These are phyloP conservation scores for Pythium aquatile DNA, from an alignment of 352 stramenopile genomes.

Conservation along the genomic window DNA sequence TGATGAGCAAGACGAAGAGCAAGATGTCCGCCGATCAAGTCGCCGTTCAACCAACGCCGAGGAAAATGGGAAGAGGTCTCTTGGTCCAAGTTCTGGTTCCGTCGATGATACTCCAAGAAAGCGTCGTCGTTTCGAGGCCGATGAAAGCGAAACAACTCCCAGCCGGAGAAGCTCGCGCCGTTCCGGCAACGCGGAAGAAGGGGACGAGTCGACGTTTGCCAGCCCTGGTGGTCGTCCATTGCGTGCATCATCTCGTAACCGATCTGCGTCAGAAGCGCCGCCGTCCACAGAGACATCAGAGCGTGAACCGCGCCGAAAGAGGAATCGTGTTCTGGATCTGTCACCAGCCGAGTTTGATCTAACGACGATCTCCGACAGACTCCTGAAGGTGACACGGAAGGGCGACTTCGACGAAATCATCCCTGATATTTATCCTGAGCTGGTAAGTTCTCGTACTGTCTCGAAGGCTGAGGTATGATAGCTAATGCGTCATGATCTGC, in stretches of 20 bases:
- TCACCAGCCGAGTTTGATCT: constrained; percentile 18
- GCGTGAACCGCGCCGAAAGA: neutral
- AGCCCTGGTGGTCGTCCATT: constrained; percentile 2
- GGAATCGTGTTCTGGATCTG: constrained; percentile 16
- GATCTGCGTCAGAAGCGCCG: neutral
- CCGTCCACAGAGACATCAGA: neutral
- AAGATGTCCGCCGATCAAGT: constrained; percentile 17
- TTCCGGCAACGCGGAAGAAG: neutral
- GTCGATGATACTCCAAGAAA: constrained; percentile 21
- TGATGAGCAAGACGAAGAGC: constrained; percentile 14
- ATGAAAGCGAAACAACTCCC: constrained; percentile 16
- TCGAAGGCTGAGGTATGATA: neutral
- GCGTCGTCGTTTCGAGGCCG: constrained; percentile 12
- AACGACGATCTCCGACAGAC: neutral
- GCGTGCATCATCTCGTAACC: constrained; percentile 11
- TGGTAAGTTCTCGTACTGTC: constrained; percentile 16
- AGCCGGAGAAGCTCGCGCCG: constrained; percentile 25
- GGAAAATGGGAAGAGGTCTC: constrained; percentile 6
- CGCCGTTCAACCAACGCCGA: constrained; percentile 9
- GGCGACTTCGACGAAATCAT: constrained; percentile 28
- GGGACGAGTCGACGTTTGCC: neutral
- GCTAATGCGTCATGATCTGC: neutral
- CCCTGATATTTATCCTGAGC: constrained; percentile 20
- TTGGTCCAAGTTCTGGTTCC: neutral
- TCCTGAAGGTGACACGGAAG: constrained; percentile 9